Evolutionary conservation across 2,329 filamentous ascomycete genomes (phyloP).

Genomic region (Lachnellula suecica): DNA sequence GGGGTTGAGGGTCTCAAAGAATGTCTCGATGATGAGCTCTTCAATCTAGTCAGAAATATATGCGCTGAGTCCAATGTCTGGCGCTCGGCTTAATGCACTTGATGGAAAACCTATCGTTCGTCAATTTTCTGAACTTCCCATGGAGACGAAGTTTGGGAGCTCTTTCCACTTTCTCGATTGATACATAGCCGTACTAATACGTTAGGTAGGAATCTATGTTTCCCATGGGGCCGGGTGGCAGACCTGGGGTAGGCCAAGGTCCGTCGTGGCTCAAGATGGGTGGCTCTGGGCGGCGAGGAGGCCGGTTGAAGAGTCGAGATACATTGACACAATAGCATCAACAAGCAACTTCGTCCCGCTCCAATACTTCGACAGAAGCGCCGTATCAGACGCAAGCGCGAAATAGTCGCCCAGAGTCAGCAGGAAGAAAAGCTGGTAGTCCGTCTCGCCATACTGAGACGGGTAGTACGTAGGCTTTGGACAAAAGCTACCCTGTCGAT

Average conservation of each 20-base stretch:
- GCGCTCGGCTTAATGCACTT: constrained; percentile 11
- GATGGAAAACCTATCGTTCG: constrained; percentile 4
- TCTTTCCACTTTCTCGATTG: too few relatives aligned
- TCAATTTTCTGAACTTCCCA: too few relatives aligned
- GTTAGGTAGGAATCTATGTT: background rate
- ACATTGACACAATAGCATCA: constrained; percentile 2
- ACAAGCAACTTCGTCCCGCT: constrained; percentile 4
- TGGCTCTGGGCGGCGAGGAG: constrained; percentile 8
- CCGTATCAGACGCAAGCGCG: constrained; percentile 2
- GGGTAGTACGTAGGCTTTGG: constrained; percentile 10
- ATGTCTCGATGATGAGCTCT: constrained; percentile 14
- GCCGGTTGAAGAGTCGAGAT: constrained; percentile 5
- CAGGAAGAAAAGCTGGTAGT: constrained; percentile 25
- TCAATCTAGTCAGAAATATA: constrained; percentile 20
- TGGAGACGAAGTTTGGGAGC: too few relatives aligned
- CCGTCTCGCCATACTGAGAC: constrained; percentile 6
- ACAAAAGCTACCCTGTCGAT: constrained; percentile 31
- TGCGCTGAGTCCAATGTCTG: constrained; percentile 16
- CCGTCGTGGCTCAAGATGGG: background rate
- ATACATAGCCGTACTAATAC: too few relatives aligned
- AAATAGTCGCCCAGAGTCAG: constrained; percentile 18
- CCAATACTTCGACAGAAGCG: constrained; percentile 1
- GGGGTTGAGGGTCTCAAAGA: constrained; percentile 22
- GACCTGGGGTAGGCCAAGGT: background rate
- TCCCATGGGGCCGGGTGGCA: background rate